Conservation (phyloP, 2,329 filamentous ascomycete genomes). For the Trichoderma sp. region DNA sequence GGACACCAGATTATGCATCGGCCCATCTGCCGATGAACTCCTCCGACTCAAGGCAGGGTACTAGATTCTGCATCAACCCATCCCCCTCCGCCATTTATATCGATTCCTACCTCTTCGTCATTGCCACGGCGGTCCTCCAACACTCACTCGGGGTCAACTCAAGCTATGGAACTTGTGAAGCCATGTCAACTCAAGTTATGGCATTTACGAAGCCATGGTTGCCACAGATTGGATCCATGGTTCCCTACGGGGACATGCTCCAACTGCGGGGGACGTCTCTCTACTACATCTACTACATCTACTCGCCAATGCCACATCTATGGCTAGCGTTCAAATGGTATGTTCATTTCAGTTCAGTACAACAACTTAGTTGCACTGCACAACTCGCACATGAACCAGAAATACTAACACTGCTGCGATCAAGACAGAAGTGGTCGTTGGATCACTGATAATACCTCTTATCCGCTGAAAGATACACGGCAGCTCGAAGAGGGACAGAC, state of each 20-base stretch:
- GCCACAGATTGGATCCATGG: background rate
- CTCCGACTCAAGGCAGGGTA: background rate
- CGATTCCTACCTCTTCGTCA: background rate
- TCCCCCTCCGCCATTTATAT: background rate
- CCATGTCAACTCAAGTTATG: background rate
- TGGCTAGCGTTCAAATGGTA: no score
- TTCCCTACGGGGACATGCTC: background rate
- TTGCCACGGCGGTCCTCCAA: background rate
- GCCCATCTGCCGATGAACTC: background rate
- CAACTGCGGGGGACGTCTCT: background rate
- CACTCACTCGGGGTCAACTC: background rate
- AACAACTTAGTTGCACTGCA: no score
- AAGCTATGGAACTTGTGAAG: background rate
- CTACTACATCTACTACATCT: no score
- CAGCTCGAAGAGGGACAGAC: background rate
- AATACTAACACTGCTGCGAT: no score
- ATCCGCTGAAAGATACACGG: constrained; percentile 20
- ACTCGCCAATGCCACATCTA: no score
- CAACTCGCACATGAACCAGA: background rate
- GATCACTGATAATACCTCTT: constrained; percentile 17
- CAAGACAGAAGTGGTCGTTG: constrained; percentile 9
- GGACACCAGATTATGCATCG: no score
- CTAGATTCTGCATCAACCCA: background rate
- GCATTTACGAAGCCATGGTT: background rate
- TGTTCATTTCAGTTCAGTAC: no score